Evolutionary conservation across 306 rosid species (phyloP).

Genomic region (Neltuma alba): DNA sequence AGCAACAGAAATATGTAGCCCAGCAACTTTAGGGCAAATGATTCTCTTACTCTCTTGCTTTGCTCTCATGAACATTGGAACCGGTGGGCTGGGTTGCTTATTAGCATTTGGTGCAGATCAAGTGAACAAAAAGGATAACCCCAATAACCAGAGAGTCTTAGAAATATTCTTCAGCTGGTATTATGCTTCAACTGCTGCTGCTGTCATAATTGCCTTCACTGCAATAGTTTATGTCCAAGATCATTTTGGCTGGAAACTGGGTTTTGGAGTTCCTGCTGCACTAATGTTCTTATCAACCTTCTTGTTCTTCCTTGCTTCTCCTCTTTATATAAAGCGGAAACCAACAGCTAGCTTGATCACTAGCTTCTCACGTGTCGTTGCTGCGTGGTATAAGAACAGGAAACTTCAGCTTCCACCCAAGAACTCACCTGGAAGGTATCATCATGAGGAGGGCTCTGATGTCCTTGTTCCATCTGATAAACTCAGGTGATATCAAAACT

Average conservation of each 20-base stretch:
- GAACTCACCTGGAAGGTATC: conserved; percentile 40
- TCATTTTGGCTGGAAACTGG: conserved; percentile 55
- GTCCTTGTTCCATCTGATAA: conserved; percentile 55
- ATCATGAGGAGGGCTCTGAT: conserved; percentile 46
- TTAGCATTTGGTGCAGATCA: conserved; percentile 81
- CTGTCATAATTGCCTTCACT: conserved; percentile 56
- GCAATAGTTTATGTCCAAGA: conserved; percentile 65
- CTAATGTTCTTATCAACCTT: conserved; percentile 54
- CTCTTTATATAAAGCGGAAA: conserved; percentile 55
- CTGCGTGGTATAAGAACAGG: conserved; percentile 53
- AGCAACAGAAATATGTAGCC: conserved; percentile 39
- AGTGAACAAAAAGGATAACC: conserved; percentile 48
- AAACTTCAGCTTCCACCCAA: conserved; percentile 43
- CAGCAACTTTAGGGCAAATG: conserved; percentile 53
- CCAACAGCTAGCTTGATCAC: conserved; percentile 53
- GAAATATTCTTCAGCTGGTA: conserved; percentile 70
- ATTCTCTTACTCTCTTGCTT: conserved; percentile 44
- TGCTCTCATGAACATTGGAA: conserved; percentile 60
- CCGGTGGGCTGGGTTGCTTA: conserved; percentile 71
- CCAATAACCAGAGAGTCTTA: conserved; percentile 48
- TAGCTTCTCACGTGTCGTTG: conserved; percentile 55
- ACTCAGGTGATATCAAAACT: conserved; percentile 51
- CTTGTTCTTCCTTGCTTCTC: conserved; percentile 57
- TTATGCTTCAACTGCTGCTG: conserved; percentile 50
- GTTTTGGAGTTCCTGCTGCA: conserved; percentile 62